These are phyloP conservation scores for Sesbania bispinosa DNA, from an alignment of 306 rosid species.

Conservation along the genomic window DNA sequence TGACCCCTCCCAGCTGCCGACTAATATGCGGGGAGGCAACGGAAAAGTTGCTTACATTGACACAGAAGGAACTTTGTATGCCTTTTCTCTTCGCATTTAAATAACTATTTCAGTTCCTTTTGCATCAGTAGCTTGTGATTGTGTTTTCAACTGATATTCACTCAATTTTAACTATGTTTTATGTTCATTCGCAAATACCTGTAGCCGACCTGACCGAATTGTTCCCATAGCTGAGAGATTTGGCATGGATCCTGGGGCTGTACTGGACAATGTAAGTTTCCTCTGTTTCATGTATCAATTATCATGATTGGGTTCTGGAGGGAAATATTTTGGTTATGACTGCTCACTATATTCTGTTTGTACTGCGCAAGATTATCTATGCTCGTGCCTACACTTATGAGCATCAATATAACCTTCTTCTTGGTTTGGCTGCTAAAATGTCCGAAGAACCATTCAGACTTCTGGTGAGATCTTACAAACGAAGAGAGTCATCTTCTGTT, in stretches of 20 bases:
- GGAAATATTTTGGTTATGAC: slow-evolving; percentile 22
- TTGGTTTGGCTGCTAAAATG: slow-evolving; percentile 88
- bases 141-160: too few relatives aligned
- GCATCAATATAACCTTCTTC: slow-evolving; percentile 78
- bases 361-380: slow-evolving; percentile 59
- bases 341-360: slow-evolving; percentile 23
- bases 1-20: slow-evolving; percentile 70
- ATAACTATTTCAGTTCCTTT: neutral
- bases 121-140: slow-evolving; percentile 3
- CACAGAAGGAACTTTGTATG: slow-evolving; percentile 98
- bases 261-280: slow-evolving; percentile 79
- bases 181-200: slow-evolving; percentile 25
- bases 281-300: neutral
- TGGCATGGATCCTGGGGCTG: slow-evolving; percentile 97
- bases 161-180: slow-evolving; percentile 27
- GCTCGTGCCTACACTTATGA: slow-evolving; percentile 92
- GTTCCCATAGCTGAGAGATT: slow-evolving; percentile 92
- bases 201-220: slow-evolving; percentile 93
- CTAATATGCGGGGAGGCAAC: slow-evolving; percentile 83
- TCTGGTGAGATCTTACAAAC: slow-evolving; percentile 48
- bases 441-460: slow-evolving; percentile 89
- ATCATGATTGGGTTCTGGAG: neutral
- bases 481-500: neutral
- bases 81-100: slow-evolving; percentile 17
- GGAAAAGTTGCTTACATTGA: slow-evolving; percentile 99